phyloP scores from a whole-genome alignment of 2,329 filamentous ascomycete genomes.

The Penicillium hesseltinei region DNA sequence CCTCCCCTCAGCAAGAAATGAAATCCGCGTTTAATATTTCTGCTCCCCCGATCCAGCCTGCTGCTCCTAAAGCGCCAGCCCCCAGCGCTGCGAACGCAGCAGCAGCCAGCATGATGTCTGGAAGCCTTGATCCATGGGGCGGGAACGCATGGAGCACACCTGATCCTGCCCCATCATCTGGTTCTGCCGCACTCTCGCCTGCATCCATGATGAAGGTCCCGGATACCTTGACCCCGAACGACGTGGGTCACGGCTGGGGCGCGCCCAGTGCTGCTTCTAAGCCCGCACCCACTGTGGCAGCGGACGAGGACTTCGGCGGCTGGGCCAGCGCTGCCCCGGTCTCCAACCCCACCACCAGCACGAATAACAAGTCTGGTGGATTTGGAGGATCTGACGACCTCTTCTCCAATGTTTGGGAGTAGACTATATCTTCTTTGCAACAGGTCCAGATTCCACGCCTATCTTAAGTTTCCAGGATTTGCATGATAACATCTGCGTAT shows the following conservation, averaged over 20 bases:
- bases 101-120: conserved; percentile 40
- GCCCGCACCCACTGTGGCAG: conserved; percentile 65
- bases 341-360: conserved; percentile 40
- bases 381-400: conserved; percentile 71
- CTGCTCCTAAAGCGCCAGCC: conserved; percentile 43
- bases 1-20: conserved; percentile 42
- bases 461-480: conserved; percentile 1
- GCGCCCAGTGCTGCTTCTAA: conserved; percentile 37
- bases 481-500: conserved; percentile 16
- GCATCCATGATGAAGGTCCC: conserved; percentile 43
- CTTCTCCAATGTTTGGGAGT: conserved; percentile 96
- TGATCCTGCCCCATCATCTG: conserved; percentile 54
- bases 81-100: conserved; percentile 45
- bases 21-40: conserved; percentile 83
- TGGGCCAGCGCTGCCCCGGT: conserved; percentile 75
- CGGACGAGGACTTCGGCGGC: conserved; percentile 93
- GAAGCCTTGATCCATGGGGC: conserved; percentile 74
- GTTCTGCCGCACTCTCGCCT: conserved; percentile 33
- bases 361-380: conserved; percentile 57
- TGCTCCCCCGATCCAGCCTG: conserved; percentile 44
- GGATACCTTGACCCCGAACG: conserved; percentile 53
- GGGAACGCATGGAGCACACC: conserved; percentile 76
- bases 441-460: not conserved
- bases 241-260: conserved; percentile 67
- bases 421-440: conserved; percentile 29